Conservation (phyloP, 768 basidiomycete genomes). For the Podaxis mareebaensis region DNA sequence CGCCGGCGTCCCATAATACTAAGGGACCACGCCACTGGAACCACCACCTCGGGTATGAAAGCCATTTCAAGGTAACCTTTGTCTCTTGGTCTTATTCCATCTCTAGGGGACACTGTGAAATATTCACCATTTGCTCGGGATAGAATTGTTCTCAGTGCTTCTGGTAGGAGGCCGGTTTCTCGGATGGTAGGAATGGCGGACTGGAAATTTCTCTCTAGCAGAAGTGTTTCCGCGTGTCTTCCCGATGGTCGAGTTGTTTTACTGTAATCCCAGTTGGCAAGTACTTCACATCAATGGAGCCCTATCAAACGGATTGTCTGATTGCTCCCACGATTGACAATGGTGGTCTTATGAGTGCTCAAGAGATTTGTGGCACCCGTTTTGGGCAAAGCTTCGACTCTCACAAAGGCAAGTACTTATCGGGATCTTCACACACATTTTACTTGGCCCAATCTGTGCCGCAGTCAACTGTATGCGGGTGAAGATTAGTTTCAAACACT, state of each 20-base stretch:
- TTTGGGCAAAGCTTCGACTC: neutral
- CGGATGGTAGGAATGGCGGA: neutral
- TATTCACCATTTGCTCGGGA: neutral
- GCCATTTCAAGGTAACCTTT: too few relatives aligned
- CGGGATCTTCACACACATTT: too few relatives aligned
- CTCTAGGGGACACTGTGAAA: neutral
- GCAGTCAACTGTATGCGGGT: too few relatives aligned
- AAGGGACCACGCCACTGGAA: neutral
- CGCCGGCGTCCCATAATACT: neutral
- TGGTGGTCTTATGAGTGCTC: neutral
- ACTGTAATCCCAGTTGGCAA: neutral
- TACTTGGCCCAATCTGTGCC: too few relatives aligned
- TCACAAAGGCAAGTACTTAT: neutral
- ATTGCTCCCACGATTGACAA: neutral
- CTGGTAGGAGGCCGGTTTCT: neutral
- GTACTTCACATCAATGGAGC: neutral
- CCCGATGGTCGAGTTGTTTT: neutral
- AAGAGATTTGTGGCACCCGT: neutral
- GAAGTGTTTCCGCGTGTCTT: neutral
- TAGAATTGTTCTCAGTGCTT: neutral
- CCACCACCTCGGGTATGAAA: neutral
- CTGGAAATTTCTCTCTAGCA: neutral
- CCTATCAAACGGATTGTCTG: neutral
- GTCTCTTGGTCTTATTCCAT: neutral
- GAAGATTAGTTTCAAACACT: too few relatives aligned